These are phyloP conservation scores for Rhizopus arrhizus DNA, from an alignment of 371 early-diverging fungal species.

Conservation along the genomic window DNA sequence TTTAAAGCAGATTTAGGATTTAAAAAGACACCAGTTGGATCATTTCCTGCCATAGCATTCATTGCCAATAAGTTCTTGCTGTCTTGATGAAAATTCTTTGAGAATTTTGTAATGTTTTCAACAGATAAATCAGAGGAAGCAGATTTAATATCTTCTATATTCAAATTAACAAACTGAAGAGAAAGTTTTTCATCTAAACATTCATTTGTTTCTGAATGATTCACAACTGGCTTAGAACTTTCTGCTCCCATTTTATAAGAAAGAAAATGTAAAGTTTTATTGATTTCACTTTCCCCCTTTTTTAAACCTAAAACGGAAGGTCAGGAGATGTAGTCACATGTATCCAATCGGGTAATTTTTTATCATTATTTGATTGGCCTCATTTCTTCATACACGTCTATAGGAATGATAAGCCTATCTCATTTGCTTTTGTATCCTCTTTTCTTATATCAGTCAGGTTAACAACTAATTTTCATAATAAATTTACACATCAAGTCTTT, in stretches of 20 bases:
- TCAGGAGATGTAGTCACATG: constrained; percentile 2
- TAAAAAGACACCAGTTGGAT: constrained; percentile 61
- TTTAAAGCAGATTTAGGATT: constrained; percentile 52
- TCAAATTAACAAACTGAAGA: not conserved
- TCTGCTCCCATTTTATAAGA: constrained; percentile 1
- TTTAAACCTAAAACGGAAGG: not conserved
- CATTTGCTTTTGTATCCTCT: no score
- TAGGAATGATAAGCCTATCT: no score
- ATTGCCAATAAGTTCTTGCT: constrained; percentile 69
- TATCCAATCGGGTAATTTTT: not conserved
- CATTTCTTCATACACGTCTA: no score
- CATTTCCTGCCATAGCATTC: constrained; percentile 63
- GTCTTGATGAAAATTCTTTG: constrained; percentile 59
- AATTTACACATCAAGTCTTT: no score
- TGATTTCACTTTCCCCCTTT: not conserved
- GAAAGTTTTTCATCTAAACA: not conserved
- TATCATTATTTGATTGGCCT: no score
- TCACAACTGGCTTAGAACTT: not conserved
- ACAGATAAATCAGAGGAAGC: not conserved
- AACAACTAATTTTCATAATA: no score
- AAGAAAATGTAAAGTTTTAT: not conserved
- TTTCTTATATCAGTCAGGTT: no score
- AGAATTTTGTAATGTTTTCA: constrained; percentile 22
- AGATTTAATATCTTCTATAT: not conserved
- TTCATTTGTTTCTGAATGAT: not conserved